Base-by-base conservation (phyloP, 2,329 filamentous ascomycete genomes). In the Diaporthe citri region DNA sequence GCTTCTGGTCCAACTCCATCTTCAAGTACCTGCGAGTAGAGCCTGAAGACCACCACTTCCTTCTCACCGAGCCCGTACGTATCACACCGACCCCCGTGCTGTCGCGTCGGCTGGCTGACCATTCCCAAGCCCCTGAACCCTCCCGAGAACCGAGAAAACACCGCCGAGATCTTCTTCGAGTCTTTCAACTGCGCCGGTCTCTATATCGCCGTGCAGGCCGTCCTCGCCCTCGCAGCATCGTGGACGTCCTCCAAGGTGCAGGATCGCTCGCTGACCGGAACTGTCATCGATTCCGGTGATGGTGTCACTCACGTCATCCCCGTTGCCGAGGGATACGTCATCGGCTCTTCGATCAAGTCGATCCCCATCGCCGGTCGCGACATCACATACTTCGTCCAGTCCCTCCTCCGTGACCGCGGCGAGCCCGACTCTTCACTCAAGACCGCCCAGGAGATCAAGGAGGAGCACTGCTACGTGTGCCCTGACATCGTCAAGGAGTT, bases 1-100 rank as follows among this genome's bases (percentile, higher is more conserved):
- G 97, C 77, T 99, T 98, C 88, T 99, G 97, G 97, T 98, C 97
- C 79, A 98, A 98, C 88, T 99, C 97, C 77, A 99, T 99, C 87
- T 99, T 99, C 91, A 99, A 99, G 85, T 99, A 99, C 83, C 90
- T 99, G 71, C 92, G 97, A 80, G 97, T 99, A 79, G 97, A 99
- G 86, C 97, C 97, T 41, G 97, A 99, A 87, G 97, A 99, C 83
- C 97, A 99, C 86, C 96, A 98, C 88, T 99, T 99, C 85, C 92
- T 99, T 77, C 92, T 99, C 76, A 99, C 97, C 76, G 97, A 99
- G 84, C 97, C 97, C 76, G 96, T 98, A 90, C 83, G 92, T 79
- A 55, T n/a, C 31, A 28, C 48, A 4, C 22, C 46, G 56, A 17
- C 46, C 7, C 20, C 46, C 34, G n/a, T 51, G 31, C 59, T 31